phyloP scores from a whole-genome alignment of 805 yeast genomes.

The Candida patagonica region DNA sequence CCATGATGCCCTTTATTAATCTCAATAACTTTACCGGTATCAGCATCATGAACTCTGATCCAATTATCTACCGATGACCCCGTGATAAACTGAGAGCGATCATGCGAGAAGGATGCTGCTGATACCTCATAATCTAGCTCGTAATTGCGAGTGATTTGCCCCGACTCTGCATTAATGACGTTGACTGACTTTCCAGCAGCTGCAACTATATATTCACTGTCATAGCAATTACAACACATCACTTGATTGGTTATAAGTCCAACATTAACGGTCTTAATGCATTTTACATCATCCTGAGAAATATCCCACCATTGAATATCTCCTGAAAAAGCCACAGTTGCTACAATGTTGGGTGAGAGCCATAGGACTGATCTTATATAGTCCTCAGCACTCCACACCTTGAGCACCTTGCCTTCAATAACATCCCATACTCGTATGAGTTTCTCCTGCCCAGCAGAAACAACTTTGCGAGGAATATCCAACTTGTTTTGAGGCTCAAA shows the following conservation, averaged over 20 bases:
- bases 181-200: conserved; percentile 20
- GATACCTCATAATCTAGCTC: conserved; percentile 21
- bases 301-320: conserved; percentile 24
- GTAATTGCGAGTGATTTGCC: conserved; percentile 13
- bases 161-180: conserved; percentile 14
- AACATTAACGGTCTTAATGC: conserved; percentile 5
- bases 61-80: conserved; percentile 25
- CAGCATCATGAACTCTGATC: conserved; percentile 25
- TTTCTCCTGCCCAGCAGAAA: conserved; percentile 24
- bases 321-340: conserved; percentile 19
- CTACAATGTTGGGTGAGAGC: conserved; percentile 14
- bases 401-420: conserved; percentile 1
- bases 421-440: conserved; percentile 20
- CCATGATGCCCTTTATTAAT: conserved; percentile 93
- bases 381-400: conserved; percentile 18
- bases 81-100: conserved; percentile 18
- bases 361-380: conserved; percentile 19
- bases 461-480: conserved; percentile 6
- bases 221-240: no score
- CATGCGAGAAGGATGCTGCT: conserved; percentile 19
- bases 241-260: conserved; percentile 18
- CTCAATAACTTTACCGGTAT: conserved; percentile 83
- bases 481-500: conserved; percentile 6
- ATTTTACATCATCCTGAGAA: conserved; percentile 8
- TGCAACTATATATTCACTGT: conserved; percentile 14